Conservation (phyloP, 805 yeast species). For the Teunomyces cretensis region DNA sequence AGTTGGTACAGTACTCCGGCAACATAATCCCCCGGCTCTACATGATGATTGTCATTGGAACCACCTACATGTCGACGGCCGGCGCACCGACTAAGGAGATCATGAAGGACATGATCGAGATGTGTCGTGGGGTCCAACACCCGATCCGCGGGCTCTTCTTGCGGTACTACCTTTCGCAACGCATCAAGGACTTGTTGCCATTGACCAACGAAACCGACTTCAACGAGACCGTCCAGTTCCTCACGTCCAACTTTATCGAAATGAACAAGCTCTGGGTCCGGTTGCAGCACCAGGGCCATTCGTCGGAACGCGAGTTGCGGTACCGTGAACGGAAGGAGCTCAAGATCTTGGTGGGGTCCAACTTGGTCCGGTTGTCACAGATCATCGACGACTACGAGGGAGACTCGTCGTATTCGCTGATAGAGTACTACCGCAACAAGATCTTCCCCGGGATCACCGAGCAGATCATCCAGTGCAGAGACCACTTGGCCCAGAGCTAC, state of each 20-base stretch:
- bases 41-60: constrained; percentile 93
- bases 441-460: constrained; percentile 81
- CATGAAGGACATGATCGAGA: constrained; percentile 94
- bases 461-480: constrained; percentile 90
- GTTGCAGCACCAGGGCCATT: constrained; percentile 91
- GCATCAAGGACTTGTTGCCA: constrained; percentile 69
- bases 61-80: constrained; percentile 75
- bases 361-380: constrained; percentile 84
- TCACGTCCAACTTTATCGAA: constrained; percentile 85
- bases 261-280: constrained; percentile 99
- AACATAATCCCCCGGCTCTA: constrained; percentile 90
- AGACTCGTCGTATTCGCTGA: constrained; percentile 25
- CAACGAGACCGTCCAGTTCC: constrained; percentile 71
- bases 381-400: constrained; percentile 67
- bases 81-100: constrained; percentile 83
- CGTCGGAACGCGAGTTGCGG: constrained; percentile 74
- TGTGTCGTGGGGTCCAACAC: constrained; percentile 96
- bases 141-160: constrained; percentile 90
- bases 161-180: constrained; percentile 83
- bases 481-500: constrained; percentile 89
- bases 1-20: constrained; percentile 92
- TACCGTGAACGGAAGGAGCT: constrained; percentile 81
- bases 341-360: constrained; percentile 89
- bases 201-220: constrained; percentile 39
- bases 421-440: constrained; percentile 39